Conservation (phyloP, 2,329 filamentous ascomycete species). For the Ceratocystis cubensis region DNA sequence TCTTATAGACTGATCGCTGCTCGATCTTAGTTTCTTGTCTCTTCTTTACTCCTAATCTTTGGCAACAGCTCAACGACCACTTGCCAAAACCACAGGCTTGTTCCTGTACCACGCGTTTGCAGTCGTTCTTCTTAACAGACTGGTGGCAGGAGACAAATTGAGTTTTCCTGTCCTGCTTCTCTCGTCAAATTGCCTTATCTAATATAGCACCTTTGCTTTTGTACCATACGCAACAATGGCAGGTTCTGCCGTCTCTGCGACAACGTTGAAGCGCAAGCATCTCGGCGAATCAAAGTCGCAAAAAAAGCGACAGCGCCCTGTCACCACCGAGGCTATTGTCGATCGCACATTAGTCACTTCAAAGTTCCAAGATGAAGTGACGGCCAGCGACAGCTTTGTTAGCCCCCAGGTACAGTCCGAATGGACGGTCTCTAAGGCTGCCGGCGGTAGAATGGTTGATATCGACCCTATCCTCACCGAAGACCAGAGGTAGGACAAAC, state of each 20-base stretch:
- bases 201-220: background rate
- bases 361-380: background rate
- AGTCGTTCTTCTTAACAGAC: background rate
- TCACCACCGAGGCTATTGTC: slow-evolving; percentile 12
- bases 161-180: background rate
- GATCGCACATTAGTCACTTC: slow-evolving; percentile 17
- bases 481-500: slow-evolving; percentile 37
- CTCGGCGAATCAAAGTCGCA: slow-evolving; percentile 19
- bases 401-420: slow-evolving; percentile 24
- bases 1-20: background rate
- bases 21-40: background rate
- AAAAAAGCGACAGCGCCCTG: slow-evolving; percentile 16
- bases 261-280: slow-evolving; percentile 21
- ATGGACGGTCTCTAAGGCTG: slow-evolving; percentile 51
- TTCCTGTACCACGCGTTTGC: background rate
- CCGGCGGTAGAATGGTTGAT: slow-evolving; percentile 53
- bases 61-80: background rate
- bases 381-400: background rate
- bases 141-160: background rate
- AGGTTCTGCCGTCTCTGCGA: slow-evolving; percentile 11
- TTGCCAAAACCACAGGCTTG: background rate
- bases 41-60: background rate
- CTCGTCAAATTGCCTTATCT: background rate
- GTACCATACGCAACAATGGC: slow-evolving; percentile 14
- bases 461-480: slow-evolving; percentile 50